Percentiles rank a stretch among this genome's conserved stretches.
Evolutionary conservation across 257 asterid genomes (phyloP).

Genomic region (Solanum commersonii): DNA sequence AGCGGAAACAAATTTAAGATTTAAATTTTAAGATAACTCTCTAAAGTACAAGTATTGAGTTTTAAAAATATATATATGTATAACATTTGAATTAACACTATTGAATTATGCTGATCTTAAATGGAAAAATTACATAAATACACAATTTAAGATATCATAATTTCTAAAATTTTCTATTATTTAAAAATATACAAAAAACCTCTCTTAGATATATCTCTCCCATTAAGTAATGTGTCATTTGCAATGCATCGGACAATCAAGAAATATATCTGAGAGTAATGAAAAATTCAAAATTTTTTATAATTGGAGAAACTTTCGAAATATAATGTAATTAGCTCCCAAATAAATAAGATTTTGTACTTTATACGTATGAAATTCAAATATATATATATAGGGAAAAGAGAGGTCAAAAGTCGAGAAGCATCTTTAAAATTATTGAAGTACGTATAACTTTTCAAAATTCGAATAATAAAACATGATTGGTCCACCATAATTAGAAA

Average conservation of each 20-base stretch:
- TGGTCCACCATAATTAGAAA: background rate
- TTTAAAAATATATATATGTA: background rate
- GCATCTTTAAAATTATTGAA: background rate
- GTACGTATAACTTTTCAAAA: background rate
- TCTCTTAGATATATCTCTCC: too few relatives aligned
- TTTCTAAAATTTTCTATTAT: too few relatives aligned
- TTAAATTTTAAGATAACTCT: background rate
- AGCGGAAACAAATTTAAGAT: fast-evolving
- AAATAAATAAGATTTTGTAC: background rate
- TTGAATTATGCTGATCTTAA: too few relatives aligned
- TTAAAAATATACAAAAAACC: too few relatives aligned
- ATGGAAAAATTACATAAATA: too few relatives aligned
- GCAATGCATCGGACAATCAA: too few relatives aligned
- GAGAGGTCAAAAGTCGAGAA: background rate
- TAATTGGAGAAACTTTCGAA: fast-evolving
- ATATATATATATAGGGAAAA: background rate
- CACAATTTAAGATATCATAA: too few relatives aligned
- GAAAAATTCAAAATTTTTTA: too few relatives aligned
- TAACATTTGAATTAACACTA: too few relatives aligned
- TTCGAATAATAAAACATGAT: background rate
- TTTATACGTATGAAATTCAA: background rate
- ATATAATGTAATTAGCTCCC: fast-evolving
- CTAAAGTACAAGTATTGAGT: background rate
- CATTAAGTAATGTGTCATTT: background rate
- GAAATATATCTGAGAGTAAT: fast-evolving